Percentiles rank a stretch among this genome's conserved stretches.
Evolutionary conservation across 2,329 filamentous ascomycete species (phyloP).

Genomic region (Penicillium brevicompactum): DNA sequence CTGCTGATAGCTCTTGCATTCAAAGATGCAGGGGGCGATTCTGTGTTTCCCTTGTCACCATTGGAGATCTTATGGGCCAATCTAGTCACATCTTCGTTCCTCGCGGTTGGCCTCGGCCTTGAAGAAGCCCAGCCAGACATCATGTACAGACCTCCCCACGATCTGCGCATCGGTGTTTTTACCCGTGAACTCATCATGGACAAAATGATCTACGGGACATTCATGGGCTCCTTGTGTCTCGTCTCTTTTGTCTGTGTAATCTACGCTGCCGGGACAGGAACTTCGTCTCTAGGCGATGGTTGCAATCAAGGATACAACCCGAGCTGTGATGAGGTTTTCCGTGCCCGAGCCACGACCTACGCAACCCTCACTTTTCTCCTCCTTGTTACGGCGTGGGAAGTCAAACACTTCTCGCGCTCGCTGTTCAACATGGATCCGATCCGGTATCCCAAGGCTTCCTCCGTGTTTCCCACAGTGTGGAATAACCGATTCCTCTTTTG

Average conservation of each 20-base stretch:
- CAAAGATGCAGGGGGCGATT: constrained; percentile 69
- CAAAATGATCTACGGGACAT: constrained; percentile 45
- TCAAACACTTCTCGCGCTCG: constrained; percentile 71
- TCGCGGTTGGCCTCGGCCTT: constrained; percentile 81
- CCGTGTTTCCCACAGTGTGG: constrained; percentile 67
- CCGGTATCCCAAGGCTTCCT: constrained; percentile 61
- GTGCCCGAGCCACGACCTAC: constrained; percentile 72
- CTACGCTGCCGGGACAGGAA: constrained; percentile 39
- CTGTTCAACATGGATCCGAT: constrained; percentile 66
- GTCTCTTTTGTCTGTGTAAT: constrained; percentile 43
- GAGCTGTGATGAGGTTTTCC: constrained; percentile 60
- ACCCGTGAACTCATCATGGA: constrained; percentile 44
- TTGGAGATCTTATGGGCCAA: constrained; percentile 92
- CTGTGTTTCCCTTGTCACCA: constrained; percentile 82
- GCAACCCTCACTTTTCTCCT: constrained; percentile 74
- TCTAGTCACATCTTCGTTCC: constrained; percentile 83
- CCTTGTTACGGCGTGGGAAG: constrained; percentile 77
- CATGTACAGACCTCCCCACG: constrained; percentile 77
- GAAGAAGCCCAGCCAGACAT: constrained; percentile 75
- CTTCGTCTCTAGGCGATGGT: constrained; percentile 54
- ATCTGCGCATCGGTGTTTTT: constrained; percentile 47
- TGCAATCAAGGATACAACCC: constrained; percentile 56
- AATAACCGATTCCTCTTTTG: constrained; percentile 71
- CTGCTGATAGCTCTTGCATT: constrained; percentile 80
- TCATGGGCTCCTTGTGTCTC: constrained; percentile 51